Evolutionary conservation across 2,329 filamentous ascomycete genomes (phyloP).

Genomic region (Aspergillus tanneri): DNA sequence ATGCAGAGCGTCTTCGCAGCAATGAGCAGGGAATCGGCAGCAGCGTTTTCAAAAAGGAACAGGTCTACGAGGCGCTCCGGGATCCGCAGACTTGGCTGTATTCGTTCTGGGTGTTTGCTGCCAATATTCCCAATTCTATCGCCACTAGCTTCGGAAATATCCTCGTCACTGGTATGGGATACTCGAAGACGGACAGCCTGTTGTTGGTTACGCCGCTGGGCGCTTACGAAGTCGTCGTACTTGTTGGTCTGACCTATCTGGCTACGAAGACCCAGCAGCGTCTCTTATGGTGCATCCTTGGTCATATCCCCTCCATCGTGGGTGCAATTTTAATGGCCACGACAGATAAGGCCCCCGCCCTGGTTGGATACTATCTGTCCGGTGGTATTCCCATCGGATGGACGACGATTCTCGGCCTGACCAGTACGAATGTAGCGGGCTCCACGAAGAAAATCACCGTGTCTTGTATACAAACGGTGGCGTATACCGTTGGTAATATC

Average conservation of each 20-base stretch:
- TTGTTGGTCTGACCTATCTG: constrained; percentile 39
- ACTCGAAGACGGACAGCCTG: constrained; percentile 32
- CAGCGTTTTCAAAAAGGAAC: constrained; percentile 34
- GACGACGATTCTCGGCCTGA: constrained; percentile 41
- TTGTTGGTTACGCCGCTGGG: constrained; percentile 41
- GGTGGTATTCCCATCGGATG: constrained; percentile 41
- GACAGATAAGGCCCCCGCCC: constrained; percentile 35
- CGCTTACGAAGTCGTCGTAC: constrained; percentile 39
- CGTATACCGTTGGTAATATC: constrained; percentile 44
- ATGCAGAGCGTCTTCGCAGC: constrained; percentile 35
- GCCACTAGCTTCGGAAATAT: constrained; percentile 42
- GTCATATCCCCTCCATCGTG: constrained; percentile 38
- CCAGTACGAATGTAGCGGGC: constrained; percentile 38
- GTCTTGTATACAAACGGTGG: constrained; percentile 35
- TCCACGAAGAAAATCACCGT: constrained; percentile 41
- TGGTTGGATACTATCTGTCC: constrained; percentile 41
- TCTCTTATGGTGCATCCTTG: constrained; percentile 37
- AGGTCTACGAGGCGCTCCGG: constrained; percentile 35
- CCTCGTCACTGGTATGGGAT: constrained; percentile 41
- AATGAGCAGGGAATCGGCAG: constrained; percentile 41
- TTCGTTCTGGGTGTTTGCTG: constrained; percentile 38
- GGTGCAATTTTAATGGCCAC: constrained; percentile 43
- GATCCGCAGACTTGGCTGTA: constrained; percentile 40
- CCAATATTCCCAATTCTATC: constrained; percentile 41
- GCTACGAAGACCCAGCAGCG: constrained; percentile 38